Conservation (phyloP, 805 yeast species). For the Metschnikowia continentalis region DNA sequence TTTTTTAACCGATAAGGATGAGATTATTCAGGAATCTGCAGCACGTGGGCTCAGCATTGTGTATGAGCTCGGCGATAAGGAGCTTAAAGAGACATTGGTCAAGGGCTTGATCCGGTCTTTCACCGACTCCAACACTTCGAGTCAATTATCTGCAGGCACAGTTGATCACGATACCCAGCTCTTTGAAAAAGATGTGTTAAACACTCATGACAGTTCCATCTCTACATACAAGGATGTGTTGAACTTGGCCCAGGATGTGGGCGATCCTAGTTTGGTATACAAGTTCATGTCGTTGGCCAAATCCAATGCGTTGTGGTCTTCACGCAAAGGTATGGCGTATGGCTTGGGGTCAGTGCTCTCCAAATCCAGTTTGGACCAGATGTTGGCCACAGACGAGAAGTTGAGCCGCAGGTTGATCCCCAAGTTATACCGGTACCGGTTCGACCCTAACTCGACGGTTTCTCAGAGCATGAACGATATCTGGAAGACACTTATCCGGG, state of each 20-base stretch:
- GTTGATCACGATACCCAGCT: constrained; percentile 76
- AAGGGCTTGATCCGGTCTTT: constrained; percentile 71
- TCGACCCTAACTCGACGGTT: constrained; percentile 77
- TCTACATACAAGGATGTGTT: constrained; percentile 90
- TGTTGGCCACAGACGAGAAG: constrained; percentile 50
- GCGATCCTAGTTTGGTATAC: constrained; percentile 91
- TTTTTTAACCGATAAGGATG: constrained; percentile 78
- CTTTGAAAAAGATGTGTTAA: constrained; percentile 77
- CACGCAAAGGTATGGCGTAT: constrained; percentile 90
- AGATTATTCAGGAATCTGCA: constrained; percentile 87
- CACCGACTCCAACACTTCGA: constrained; percentile 56
- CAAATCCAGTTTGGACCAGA: constrained; percentile 64
- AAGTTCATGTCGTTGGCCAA: constrained; percentile 91
- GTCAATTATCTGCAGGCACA: constrained; percentile 55
- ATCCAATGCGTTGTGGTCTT: constrained; percentile 84
- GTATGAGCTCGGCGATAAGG: constrained; percentile 70
- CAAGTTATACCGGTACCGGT: constrained; percentile 75
- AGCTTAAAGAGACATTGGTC: constrained; percentile 67
- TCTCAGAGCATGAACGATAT: constrained; percentile 82
- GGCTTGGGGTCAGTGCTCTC: constrained; percentile 85
- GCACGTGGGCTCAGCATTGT: constrained; percentile 80
- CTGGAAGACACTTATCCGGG: constrained; percentile 71
- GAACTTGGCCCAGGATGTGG: constrained; percentile 86
- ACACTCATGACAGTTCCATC: constrained; percentile 79
- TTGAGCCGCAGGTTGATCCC: constrained; percentile 67